These are phyloP conservation scores for Chaetoceros tenuissimus DNA, from an alignment of 108 stramenopile genomes.

Conservation along the genomic window DNA sequence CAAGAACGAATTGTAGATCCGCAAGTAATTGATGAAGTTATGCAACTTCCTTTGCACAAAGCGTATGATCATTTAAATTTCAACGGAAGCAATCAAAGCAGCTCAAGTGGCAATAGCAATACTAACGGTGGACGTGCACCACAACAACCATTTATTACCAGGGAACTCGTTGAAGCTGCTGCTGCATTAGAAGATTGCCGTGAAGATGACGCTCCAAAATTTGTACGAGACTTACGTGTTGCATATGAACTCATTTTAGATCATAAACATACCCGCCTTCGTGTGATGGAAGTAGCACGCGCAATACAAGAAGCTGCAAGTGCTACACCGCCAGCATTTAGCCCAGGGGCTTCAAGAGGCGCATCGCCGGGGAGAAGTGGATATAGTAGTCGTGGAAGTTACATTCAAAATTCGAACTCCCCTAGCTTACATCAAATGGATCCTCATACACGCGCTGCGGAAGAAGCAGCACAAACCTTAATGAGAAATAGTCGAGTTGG, in stretches of 20 bases:
- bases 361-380: constrained; percentile 68
- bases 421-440: constrained; percentile 41
- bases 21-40: constrained; percentile 86
- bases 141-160: constrained; percentile 54
- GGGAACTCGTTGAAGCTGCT: constrained; percentile 76
- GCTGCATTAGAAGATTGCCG: constrained; percentile 77
- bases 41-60: constrained; percentile 83
- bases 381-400: constrained; percentile 32
- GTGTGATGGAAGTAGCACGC: constrained; percentile 89
- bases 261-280: constrained; percentile 91
- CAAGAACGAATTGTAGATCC: constrained; percentile 85
- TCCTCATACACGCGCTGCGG: constrained; percentile 41
- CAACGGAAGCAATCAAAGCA: neutral
- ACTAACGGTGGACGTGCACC: constrained; percentile 32
- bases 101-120: neutral
- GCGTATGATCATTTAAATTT: constrained; percentile 38
- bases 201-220: constrained; percentile 71
- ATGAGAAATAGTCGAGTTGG: constrained; percentile 45
- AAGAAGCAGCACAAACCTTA: constrained; percentile 70
- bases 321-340: constrained; percentile 85
- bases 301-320: constrained; percentile 88
- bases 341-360: constrained; percentile 78
- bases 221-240: constrained; percentile 82
- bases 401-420: constrained; percentile 25
- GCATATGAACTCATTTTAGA: constrained; percentile 96